Percentiles rank a stretch among this genome's conserved stretches.
Conservation (phyloP, 2,329 filamentous ascomycete genomes). For the Sporothrix dimorphospora region DNA sequence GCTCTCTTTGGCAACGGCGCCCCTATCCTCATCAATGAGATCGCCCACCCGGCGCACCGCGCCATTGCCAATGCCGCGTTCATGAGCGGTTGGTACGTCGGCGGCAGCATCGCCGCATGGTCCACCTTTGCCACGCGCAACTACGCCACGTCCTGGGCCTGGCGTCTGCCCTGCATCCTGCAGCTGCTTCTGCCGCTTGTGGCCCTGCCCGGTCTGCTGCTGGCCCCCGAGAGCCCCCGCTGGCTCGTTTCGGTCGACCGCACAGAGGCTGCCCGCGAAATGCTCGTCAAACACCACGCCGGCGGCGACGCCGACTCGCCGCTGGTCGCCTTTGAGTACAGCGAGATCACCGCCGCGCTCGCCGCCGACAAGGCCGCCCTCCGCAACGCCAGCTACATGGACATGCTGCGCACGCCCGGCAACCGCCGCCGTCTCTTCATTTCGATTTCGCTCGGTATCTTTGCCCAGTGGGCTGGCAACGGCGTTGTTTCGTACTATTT, state of each 20-base stretch:
- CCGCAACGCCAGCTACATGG: conserved; percentile 38
- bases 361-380: conserved; percentile 33
- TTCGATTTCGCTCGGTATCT: conserved; percentile 18
- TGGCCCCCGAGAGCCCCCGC: conserved; percentile 2
- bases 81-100: conserved; percentile 36
- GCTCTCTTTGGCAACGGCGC: conserved; percentile 18
- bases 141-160: conserved; percentile 50
- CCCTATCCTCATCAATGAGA: conserved; percentile 29
- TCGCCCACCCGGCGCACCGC: conserved; percentile 31
- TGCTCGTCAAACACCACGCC: conserved; percentile 41
- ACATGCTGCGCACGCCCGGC: conserved; percentile 41
- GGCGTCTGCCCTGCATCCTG: conserved; percentile 61
- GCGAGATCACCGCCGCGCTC: conserved; percentile 21
- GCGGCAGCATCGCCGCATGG: conserved; percentile 41
- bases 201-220: conserved; percentile 24
- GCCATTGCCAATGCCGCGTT: conserved; percentile 28
- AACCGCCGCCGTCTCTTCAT: conserved; percentile 28
- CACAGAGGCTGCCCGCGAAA: conserved; percentile 33
- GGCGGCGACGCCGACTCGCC: conserved; percentile 42
- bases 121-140: conserved; percentile 37
- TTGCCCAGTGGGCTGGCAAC: conserved; percentile 23
- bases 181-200: conserved; percentile 47
- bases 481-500: conserved; percentile 29
- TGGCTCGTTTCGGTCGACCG: conserved; percentile 33
- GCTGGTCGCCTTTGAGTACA: conserved; percentile 55